Evolutionary conservation across 306 rosid genomes (phyloP).

Genomic region (Prosopis cineraria): DNA sequence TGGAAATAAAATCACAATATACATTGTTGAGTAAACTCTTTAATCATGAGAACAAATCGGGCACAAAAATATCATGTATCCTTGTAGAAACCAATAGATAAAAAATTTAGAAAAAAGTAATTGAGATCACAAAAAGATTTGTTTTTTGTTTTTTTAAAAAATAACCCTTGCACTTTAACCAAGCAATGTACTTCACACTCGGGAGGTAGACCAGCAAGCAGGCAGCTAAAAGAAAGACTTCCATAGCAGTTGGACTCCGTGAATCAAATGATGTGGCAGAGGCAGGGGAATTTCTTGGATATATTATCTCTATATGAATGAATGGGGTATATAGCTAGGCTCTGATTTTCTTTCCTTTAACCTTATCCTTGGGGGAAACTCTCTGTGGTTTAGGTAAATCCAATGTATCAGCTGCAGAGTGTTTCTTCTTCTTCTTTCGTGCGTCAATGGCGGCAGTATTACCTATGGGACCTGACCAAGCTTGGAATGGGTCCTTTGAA

Average conservation of each 20-base stretch:
- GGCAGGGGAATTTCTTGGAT: conserved; percentile 26
- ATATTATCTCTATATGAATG: conserved; percentile 33
- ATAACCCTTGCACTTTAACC: conserved; percentile 40
- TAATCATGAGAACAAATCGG: conserved; percentile 46
- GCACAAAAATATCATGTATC: conserved; percentile 21
- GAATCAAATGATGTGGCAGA: conserved; percentile 26
- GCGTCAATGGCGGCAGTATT: conserved; percentile 50
- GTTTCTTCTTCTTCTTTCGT: conserved; percentile 75
- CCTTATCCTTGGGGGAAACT: conserved; percentile 47
- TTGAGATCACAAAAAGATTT: conserved; percentile 32
- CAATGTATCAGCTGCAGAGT: conserved; percentile 49
- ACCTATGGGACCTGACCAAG: conserved; percentile 87
- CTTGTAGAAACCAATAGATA: conserved; percentile 12
- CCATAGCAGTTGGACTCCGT: conserved; percentile 33
- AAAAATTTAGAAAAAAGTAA: neutral
- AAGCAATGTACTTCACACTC: conserved; percentile 38
- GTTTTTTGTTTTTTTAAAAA: neutral
- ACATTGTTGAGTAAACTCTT: conserved; percentile 46
- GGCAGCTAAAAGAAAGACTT: conserved; percentile 16
- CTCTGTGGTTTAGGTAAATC: conserved; percentile 52
- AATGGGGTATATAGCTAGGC: conserved; percentile 42
- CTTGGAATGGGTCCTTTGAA: conserved; percentile 66
- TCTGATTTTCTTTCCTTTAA: conserved; percentile 67
- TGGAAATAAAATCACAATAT: conserved; percentile 43
- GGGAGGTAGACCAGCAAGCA: conserved; percentile 40